phyloP scores from a whole-genome alignment of 352 stramenopile genomes.

The Globisporangium uncinulatum region DNA sequence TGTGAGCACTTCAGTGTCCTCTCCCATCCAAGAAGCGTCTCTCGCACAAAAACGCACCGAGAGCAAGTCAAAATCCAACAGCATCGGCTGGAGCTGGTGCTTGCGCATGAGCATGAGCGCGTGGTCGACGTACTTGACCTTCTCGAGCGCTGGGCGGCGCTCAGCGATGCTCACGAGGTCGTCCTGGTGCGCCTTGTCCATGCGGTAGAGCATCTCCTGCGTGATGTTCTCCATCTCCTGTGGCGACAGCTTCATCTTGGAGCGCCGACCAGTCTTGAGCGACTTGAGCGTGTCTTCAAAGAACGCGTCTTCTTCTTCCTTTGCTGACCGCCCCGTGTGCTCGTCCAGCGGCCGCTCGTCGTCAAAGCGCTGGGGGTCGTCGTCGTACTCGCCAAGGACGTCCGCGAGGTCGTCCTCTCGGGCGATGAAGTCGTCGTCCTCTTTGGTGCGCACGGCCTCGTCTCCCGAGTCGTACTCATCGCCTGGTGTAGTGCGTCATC shows the following conservation, averaged over 20 bases:
- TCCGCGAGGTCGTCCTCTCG: conserved; percentile 80
- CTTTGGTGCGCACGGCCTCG: conserved; percentile 61
- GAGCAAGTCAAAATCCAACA: conserved; percentile 83
- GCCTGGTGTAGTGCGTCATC: conserved; percentile 10
- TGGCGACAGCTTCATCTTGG: conserved; percentile 74
- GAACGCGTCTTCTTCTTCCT: conserved; percentile 51
- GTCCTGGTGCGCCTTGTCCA: conserved; percentile 84
- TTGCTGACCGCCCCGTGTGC: conserved; percentile 16
- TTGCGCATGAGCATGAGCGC: conserved; percentile 73
- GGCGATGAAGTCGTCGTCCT: conserved; percentile 87
- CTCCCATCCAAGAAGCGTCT: too few relatives aligned
- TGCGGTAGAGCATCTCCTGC: conserved; percentile 84
- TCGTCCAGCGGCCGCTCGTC: conserved; percentile 72
- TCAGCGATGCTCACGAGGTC: conserved; percentile 63
- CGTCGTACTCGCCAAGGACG: conserved; percentile 74
- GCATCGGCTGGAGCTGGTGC: conserved; percentile 81
- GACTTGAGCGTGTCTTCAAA: conserved; percentile 82
- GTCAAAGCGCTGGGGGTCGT: conserved; percentile 73
- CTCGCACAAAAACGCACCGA: conserved; percentile 32
- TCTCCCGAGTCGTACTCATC: conserved; percentile 87
- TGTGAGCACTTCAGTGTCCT: not conserved
- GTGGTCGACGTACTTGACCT: conserved; percentile 81
- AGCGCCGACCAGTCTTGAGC: conserved; percentile 74
- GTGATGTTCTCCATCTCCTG: conserved; percentile 86
- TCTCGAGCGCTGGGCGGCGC: conserved; percentile 61